A percentile compares a stretch with the other conserved stretches of the same genome.
These are phyloP conservation scores for Closterium sp. DNA, from an alignment of 139 green algal species.

Conservation along the genomic window DNA sequence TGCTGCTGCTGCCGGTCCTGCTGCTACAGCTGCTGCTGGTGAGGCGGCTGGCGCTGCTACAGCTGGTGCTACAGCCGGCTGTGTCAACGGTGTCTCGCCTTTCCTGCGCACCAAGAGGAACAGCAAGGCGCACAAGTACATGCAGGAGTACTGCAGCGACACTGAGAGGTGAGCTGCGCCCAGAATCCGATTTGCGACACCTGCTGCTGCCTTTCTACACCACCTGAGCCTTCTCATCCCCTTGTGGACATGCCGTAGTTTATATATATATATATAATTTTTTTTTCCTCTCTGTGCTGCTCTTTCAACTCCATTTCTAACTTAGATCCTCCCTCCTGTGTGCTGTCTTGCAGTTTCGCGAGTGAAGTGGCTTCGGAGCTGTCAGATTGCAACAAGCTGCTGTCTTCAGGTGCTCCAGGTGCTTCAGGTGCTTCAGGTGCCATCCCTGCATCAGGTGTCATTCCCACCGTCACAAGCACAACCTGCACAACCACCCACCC, in stretches of 20 bases:
- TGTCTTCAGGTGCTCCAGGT: neutral
- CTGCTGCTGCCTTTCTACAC: no score
- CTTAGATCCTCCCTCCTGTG: no score
- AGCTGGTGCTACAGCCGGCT: neutral
- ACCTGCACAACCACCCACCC: neutral
- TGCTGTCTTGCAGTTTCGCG: neutral
- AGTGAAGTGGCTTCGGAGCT: neutral
- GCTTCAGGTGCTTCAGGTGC: neutral
- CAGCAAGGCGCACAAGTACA: conserved; percentile 23
- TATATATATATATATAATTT: no score
- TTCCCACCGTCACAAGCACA: neutral
- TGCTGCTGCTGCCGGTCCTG: neutral
- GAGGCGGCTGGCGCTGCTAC: no score
- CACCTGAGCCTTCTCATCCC: no score
- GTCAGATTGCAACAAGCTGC: neutral
- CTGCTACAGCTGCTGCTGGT: neutral
- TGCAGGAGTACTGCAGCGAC: conserved; percentile 13
- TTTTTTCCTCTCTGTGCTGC: neutral
- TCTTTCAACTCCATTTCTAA: no score
- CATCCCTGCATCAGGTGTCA: neutral
- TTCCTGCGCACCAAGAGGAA: conserved; percentile 1
- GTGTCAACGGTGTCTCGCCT: neutral
- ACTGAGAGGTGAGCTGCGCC: conserved; percentile 13
- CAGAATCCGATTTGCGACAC: no score
- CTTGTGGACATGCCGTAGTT: no score